A percentile compares a stretch with the other conserved stretches of the same genome.
Evolutionary conservation across 805 yeast genomes (phyloP).

Genomic region (Suhomyces sp.): DNA sequence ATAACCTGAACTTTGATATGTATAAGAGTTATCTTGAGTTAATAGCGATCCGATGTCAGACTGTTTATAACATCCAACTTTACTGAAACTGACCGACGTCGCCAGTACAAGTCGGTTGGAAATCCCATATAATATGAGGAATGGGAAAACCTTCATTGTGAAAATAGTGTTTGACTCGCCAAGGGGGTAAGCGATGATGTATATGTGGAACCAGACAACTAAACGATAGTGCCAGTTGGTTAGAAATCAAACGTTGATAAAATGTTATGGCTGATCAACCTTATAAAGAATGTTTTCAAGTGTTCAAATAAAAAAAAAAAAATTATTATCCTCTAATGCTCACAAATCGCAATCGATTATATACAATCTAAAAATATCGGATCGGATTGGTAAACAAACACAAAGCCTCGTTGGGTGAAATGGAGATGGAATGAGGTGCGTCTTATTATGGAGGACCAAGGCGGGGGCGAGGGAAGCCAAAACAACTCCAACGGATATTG

Average conservation of each 20-base stretch:
- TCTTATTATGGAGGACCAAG: background rate
- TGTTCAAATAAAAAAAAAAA: background rate
- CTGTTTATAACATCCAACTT: slow-evolving; percentile 21
- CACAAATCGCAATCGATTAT: slow-evolving; percentile 1
- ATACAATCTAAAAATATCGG: slow-evolving; percentile 4
- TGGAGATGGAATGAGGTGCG: background rate
- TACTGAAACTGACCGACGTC: slow-evolving; percentile 6
- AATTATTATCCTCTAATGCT: background rate
- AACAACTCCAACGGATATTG: background rate
- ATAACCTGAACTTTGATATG: slow-evolving; percentile 57
- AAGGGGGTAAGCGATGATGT: background rate
- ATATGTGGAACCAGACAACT: background rate
- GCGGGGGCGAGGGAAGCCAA: background rate
- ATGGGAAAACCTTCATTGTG: slow-evolving; percentile 1
- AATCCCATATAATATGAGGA: slow-evolving; percentile 7
- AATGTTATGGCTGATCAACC: background rate
- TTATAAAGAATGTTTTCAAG: background rate
- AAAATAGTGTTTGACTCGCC: background rate
- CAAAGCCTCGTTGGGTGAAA: slow-evolving; percentile 2
- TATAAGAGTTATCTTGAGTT: slow-evolving; percentile 39
- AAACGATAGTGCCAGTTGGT: background rate
- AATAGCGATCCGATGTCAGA: slow-evolving; percentile 7
- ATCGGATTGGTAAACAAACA: slow-evolving; percentile 1
- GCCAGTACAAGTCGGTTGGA: background rate
- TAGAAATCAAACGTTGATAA: background rate